Percentiles rank a stretch among this genome's conserved stretches.
phyloP scores from a whole-genome alignment of 2,329 filamentous ascomycete genomes.

The Hypoxylon sp. region DNA sequence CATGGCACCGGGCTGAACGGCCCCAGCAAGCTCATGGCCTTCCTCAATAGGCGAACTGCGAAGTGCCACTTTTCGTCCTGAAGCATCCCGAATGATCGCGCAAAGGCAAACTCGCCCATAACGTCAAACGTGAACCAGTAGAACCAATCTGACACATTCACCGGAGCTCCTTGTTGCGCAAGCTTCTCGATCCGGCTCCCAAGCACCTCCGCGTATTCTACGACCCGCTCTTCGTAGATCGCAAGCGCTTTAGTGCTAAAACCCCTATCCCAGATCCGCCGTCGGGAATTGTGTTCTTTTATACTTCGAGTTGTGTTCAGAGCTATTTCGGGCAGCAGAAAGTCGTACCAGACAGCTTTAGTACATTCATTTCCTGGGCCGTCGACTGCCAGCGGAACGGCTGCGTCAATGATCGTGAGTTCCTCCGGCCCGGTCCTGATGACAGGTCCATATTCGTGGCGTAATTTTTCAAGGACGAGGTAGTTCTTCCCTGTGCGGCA shows the following conservation, averaged over 20 bases:
- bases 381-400: slow-evolving; percentile 28
- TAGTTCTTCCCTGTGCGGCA: slow-evolving; percentile 37
- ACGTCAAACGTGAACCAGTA: slow-evolving; percentile 46
- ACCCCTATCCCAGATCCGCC: slow-evolving; percentile 42
- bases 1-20: slow-evolving; percentile 36
- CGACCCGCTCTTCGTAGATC: slow-evolving; percentile 34
- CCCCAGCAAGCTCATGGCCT: slow-evolving; percentile 27
- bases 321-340: slow-evolving; percentile 41
- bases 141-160: slow-evolving; percentile 44
- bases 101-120: slow-evolving; percentile 48
- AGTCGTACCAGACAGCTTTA: slow-evolving; percentile 47
- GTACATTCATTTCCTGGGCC: slow-evolving; percentile 36
- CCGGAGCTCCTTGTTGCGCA: slow-evolving; percentile 12
- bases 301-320: slow-evolving; percentile 37
- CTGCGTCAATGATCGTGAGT: slow-evolving; percentile 44
- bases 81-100: slow-evolving; percentile 45
- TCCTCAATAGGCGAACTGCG: slow-evolving; percentile 25
- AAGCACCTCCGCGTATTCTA: slow-evolving; percentile 37
- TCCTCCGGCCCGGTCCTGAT: slow-evolving; percentile 48
- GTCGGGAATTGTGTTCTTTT: slow-evolving; percentile 34
- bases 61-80: slow-evolving; percentile 38
- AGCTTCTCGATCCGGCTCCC: slow-evolving; percentile 33
- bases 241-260: slow-evolving; percentile 33
- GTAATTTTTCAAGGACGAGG: slow-evolving; percentile 42
- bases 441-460: slow-evolving; percentile 39